Evolutionary conservation across 2,329 filamentous ascomycete genomes (phyloP).

Genomic region (Neophaeococcomyces aloes): DNA sequence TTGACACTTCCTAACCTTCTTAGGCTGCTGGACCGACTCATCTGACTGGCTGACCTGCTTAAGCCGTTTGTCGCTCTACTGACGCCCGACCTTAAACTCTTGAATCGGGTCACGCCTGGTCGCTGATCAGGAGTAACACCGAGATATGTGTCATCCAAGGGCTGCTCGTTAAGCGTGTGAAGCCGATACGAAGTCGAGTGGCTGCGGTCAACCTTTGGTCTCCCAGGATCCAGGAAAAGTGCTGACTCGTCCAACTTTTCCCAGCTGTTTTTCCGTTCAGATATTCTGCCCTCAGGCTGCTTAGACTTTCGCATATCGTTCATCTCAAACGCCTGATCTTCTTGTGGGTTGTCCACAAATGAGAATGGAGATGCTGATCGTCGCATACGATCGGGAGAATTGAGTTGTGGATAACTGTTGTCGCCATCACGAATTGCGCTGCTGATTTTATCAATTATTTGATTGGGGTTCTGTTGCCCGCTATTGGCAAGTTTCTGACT

Average conservation of each 20-base stretch:
- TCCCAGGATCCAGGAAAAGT: conserved; percentile 10
- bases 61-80: conserved; percentile 37
- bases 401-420: conserved; percentile 13
- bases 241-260: conserved; percentile 4
- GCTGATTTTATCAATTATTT: conserved; percentile 19
- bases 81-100: conserved; percentile 20
- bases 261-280: conserved; percentile 11
- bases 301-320: conserved; percentile 11
- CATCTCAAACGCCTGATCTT: conserved; percentile 20
- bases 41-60: conserved; percentile 58
- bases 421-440: conserved; percentile 14
- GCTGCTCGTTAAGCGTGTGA: not conserved
- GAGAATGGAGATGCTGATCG: conserved; percentile 61
- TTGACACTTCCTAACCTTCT: conserved; percentile 62
- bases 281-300: conserved; percentile 5
- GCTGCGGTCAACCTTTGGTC: conserved; percentile 9
- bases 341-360: conserved; percentile 50
- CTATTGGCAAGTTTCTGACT: conserved; percentile 16
- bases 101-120: conserved; percentile 20
- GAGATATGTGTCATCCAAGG: conserved; percentile 6
- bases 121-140: conserved; percentile 9
- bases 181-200: conserved; percentile 7
- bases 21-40: conserved; percentile 85
- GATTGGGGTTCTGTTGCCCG: conserved; percentile 15
- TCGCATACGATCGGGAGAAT: conserved; percentile 41